phyloP scores from a whole-genome alignment of 2,329 filamentous ascomycete species.

The Fusarium algeriense region DNA sequence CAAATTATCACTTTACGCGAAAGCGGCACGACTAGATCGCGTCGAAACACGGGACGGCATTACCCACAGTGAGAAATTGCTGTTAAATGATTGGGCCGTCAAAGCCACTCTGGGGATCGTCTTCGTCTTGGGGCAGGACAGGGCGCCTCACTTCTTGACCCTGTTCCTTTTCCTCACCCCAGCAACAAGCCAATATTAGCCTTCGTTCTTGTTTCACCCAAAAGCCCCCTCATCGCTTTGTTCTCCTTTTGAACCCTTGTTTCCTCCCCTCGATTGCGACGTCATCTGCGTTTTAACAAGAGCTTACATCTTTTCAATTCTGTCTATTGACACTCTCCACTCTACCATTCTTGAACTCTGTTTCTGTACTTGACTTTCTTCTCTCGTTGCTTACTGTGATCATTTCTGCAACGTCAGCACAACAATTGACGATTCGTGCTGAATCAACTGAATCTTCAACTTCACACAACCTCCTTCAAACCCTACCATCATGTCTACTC shows the following conservation, averaged over 20 bases:
- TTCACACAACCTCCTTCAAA: neutral
- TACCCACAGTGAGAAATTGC: conserved; percentile 22
- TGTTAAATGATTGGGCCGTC: conserved; percentile 22
- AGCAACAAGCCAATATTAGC: conserved; percentile 28
- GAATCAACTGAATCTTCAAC: neutral
- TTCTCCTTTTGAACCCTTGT: conserved; percentile 34
- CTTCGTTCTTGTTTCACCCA: conserved; percentile 16
- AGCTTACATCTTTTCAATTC: neutral
- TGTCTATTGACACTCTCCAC: conserved; percentile 36
- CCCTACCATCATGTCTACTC: conserved; percentile 60
- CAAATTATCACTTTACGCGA: conserved; percentile 49
- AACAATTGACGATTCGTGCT: conserved; percentile 1
- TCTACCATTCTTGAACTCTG: conserved; percentile 11
- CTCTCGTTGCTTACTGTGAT: conserved; percentile 9
- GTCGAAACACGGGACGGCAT: conserved; percentile 18
- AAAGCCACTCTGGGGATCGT: conserved; percentile 11
- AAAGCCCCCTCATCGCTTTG: conserved; percentile 22
- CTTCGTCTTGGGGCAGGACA: conserved; percentile 9
- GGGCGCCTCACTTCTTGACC: conserved; percentile 16
- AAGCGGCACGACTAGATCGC: conserved; percentile 45
- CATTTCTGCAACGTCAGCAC: conserved; percentile 2
- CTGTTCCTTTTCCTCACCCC: conserved; percentile 28
- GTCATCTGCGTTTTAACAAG: conserved; percentile 24
- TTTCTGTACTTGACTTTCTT: conserved; percentile 5
- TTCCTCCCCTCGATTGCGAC: conserved; percentile 25